Conservation (phyloP, 768 basidiomycete genomes). For the Amanita muscaria region DNA sequence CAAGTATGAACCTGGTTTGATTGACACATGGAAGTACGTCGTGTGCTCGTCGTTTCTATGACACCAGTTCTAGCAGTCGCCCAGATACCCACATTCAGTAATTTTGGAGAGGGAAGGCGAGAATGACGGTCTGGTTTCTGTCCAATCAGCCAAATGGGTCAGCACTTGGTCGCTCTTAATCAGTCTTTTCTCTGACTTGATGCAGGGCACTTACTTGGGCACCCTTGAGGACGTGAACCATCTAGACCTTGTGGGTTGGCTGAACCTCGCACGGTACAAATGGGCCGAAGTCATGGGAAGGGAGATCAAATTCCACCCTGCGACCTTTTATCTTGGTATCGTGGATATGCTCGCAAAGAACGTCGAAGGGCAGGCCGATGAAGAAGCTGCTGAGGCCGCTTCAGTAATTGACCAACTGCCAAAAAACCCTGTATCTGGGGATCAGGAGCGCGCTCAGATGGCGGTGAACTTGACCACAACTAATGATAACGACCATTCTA, state of each 20-base stretch:
- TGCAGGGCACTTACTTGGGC: constrained; percentile 86
- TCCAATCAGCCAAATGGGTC: constrained; percentile 82
- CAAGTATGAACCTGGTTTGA: constrained; percentile 75
- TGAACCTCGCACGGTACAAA: constrained; percentile 80
- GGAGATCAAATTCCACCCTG: constrained; percentile 86
- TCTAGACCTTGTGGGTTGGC: constrained; percentile 90
- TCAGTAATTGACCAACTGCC: too few relatives aligned
- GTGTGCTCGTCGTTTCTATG: constrained; percentile 9
- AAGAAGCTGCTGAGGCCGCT: too few relatives aligned
- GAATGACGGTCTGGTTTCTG: constrained; percentile 90
- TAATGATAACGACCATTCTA: not conserved
- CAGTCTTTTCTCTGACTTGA: not conserved
- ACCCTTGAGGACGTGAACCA: constrained; percentile 89
- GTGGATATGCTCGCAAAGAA: constrained; percentile 70
- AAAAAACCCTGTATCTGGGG: constrained; percentile 1
- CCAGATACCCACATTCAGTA: constrained; percentile 65
- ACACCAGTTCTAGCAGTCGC: constrained; percentile 12
- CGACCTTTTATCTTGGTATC: constrained; percentile 83
- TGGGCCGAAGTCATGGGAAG: constrained; percentile 85
- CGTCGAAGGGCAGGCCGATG: constrained; percentile 47
- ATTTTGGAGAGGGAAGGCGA: constrained; percentile 83
- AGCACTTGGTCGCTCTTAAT: constrained; percentile 11
- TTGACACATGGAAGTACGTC: constrained; percentile 78
- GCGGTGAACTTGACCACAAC: not conserved
- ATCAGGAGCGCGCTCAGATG: constrained; percentile 4